phyloP scores from a whole-genome alignment of 2,329 filamentous ascomycete species.

The Fusarium fujikuroi region DNA sequence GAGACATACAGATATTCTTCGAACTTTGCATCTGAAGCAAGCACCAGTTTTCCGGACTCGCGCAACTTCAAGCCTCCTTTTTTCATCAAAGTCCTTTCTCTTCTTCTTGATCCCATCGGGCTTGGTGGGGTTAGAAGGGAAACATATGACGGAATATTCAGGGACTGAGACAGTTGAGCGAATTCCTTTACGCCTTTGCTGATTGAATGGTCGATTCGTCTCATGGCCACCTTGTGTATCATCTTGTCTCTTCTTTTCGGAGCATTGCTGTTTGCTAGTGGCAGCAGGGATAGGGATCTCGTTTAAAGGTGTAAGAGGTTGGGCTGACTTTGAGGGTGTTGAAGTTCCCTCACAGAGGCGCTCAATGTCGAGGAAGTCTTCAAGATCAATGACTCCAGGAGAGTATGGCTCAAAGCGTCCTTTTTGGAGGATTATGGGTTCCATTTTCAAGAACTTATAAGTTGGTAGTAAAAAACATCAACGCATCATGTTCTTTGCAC shows the following conservation, averaged over 20 bases:
- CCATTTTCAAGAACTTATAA: conserved; percentile 2
- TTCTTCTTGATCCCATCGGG: conserved; percentile 44
- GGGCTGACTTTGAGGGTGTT: conserved; percentile 16
- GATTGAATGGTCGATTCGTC: background rate
- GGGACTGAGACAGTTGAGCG: conserved; percentile 18
- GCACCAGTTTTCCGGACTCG: conserved; percentile 44
- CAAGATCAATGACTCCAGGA: conserved; percentile 32
- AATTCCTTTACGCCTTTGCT: conserved; percentile 1
- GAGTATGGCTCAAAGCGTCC: background rate
- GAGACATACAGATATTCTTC: conserved; percentile 42
- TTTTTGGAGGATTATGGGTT: background rate
- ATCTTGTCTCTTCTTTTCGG: background rate
- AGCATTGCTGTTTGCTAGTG: conserved; percentile 6
- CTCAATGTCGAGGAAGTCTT: conserved; percentile 40
- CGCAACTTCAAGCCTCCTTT: conserved; percentile 42
- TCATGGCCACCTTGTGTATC: background rate
- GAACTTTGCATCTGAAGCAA: conserved; percentile 44
- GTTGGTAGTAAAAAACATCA: background rate
- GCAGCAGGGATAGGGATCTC: conserved; percentile 18
- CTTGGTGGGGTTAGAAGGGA: conserved; percentile 43
- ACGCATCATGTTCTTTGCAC: conserved; percentile 9
- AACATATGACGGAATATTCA: conserved; percentile 44
- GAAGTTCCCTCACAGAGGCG: conserved; percentile 35
- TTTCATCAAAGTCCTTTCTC: conserved; percentile 43
- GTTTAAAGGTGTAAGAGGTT: conserved; percentile 18